These are phyloP conservation scores for Helotiales sp. DNA, from an alignment of 2,329 filamentous ascomycete species.

Conservation along the genomic window DNA sequence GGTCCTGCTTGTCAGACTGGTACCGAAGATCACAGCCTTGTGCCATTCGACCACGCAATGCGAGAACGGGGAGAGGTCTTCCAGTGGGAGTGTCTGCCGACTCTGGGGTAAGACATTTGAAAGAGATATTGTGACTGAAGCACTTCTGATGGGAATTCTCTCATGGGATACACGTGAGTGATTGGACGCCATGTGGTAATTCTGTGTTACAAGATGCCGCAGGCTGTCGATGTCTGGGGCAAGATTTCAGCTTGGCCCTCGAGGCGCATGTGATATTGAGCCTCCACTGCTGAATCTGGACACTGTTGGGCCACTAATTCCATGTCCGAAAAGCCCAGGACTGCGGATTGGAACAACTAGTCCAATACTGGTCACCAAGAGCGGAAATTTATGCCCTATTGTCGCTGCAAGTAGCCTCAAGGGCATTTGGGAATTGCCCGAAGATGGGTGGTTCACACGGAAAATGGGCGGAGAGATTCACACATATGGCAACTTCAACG, in stretches of 20 bases:
- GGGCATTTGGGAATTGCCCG: neutral
- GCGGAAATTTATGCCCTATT: neutral
- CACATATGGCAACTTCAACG: neutral
- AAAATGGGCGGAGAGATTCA: neutral
- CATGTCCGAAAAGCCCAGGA: neutral
- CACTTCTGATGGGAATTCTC: neutral
- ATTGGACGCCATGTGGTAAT: neutral
- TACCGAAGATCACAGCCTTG: neutral
- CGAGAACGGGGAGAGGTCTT: neutral
- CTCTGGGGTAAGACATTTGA: conserved; percentile 2
- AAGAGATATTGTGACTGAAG: neutral
- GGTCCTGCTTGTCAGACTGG: neutral
- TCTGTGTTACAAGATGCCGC: neutral
- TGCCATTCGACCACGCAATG: neutral
- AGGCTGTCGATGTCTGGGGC: neutral
- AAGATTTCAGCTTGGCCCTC: neutral
- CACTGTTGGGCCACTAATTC: neutral
- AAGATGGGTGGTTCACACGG: neutral
- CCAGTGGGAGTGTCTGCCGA: neutral
- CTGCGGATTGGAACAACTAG: neutral
- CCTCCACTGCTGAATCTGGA: neutral
- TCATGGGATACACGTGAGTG: neutral
- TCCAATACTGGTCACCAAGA: neutral
- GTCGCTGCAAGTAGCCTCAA: neutral
- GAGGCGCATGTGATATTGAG: conserved; percentile 2